Base-by-base conservation (phyloP, 1,139 yeast species). In the Kurtzmaniella quercitrusa region DNA sequence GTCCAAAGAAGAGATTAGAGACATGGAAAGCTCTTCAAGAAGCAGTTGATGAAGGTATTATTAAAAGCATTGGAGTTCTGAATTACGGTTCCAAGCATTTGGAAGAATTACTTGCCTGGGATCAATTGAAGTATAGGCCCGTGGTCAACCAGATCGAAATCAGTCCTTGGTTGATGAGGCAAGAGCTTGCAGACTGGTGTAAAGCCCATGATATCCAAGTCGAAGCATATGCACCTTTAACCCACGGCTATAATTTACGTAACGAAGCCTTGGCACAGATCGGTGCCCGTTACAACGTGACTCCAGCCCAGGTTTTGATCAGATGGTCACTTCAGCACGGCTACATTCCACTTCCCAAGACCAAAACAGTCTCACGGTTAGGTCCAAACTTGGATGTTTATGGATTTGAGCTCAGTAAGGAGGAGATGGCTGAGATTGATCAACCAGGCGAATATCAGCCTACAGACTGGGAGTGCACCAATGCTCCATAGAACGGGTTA, bases 81-180 rank as follows among this genome's bases (percentile, higher is more conserved):
- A 70, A 71, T 56, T 71, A 60, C 49, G 75, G 75, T 11, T 54
- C 58, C 14, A 53, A 55, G 39, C 76, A 69, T 47, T 45, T 71
- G 30, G 52, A 67, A 47, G 73, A 71, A 50, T 47, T 71, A 34
- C 49, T 65, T 36, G 49, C 55, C 9, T 81, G 84, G 82, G 62
- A 69, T 0, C 75, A 68, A 1, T 61, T 82, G 45, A 74, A 65
- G 49, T 56, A 72, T 45, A 68, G 66, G 45, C 93, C 91, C 0
- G 82, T 56, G 9, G 76, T 80, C 9, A 78, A 83, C 53, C 85
- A 82, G 57, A 75, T 84, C 47, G 91, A 84, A 59, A 75, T 84
- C 15, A 80, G 86, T 48, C 93, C 91, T 1, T 84, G 89, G 88
- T 68, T 82, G 44, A 82, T 81, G 86, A 69, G 88, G 52, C 66